Base-by-base conservation (phyloP, 2,329 filamentous ascomycete genomes). In the Fusarium protoensiforme region DNA sequence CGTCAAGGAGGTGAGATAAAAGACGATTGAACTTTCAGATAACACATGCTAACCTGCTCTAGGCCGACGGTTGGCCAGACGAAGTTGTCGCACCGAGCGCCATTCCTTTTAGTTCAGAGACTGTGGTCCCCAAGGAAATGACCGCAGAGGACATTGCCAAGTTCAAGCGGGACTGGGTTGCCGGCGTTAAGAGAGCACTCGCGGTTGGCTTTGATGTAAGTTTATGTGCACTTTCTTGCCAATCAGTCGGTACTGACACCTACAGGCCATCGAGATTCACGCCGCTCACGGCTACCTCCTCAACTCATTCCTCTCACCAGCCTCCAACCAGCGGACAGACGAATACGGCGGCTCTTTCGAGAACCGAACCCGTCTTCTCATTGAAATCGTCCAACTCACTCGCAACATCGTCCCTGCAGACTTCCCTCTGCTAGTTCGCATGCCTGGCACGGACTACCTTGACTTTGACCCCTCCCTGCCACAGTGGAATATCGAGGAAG, bases 371-470 rank as follows among this genome's bases (percentile, higher is more conserved):
- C 82, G 86, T 6, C 74, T 88, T 31, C 83, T 87, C 46, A 64
- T 84, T 18, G 85, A 88, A 56, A 83, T 87, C 58, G 81, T 80
- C 11, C 77, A 81, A 84, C 41, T 70, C 0, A 75, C 74, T 16
- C 69, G 75, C 2, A 57, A 54, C n/a, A 61, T 69, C 22, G 46
- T 78, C 36, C 76, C 76, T 2, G 54, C 33, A 13, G 65, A 71
- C 16, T 75, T 64, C 9, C 93, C 93, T 0, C 83, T 95, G 0
- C 89, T 95, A 78, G 83, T 93, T 16, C 89, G 93, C 29, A 87
- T 95, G 73, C 90, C 88, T 10, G 92, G 90, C 1, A 92, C 90
- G 0, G 93, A 95, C 78, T 94, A 92, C 89, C 85, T 95, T 0
- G 91, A 94, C 68, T 84, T 88, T 73, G 85, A 87, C 53, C 85